Conservation (phyloP, 257 asterid species). For the Solanum ossicruentum region DNA sequence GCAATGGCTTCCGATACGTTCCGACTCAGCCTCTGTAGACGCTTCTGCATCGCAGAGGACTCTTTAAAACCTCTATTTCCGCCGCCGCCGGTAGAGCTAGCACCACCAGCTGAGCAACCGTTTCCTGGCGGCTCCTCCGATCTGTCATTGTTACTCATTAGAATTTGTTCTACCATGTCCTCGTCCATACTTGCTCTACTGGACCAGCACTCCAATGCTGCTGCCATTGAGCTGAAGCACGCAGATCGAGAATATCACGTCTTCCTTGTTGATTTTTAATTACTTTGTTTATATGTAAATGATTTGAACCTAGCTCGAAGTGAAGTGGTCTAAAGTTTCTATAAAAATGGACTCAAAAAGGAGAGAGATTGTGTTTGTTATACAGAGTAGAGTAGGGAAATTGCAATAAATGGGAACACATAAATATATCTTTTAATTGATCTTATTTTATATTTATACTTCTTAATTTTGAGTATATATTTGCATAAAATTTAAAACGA, state of each 20-base stretch:
- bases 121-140: conserved; percentile 54
- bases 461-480: no score
- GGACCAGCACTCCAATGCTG: conserved; percentile 96
- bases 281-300: neutral
- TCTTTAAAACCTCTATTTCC: conserved; percentile 36
- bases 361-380: neutral
- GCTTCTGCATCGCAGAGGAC: conserved; percentile 67
- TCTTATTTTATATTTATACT: no score
- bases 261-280: neutral
- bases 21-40: conserved; percentile 69
- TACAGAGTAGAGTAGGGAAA: neutral
- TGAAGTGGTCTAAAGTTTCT: neutral
- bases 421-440: no score
- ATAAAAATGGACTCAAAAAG: neutral
- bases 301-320: neutral
- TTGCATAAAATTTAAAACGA: no score
- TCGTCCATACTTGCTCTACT: conserved; percentile 83
- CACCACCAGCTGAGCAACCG: conserved; percentile 4
- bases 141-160: conserved; percentile 76
- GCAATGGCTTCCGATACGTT: conserved; percentile 93
- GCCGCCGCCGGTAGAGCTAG: conserved; percentile 11
- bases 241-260: neutral
- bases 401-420: neutral
- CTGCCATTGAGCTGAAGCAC: conserved; percentile 42
- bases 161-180: conserved; percentile 84